Evolutionary conservation across 495 filamentous ascomycete species (phyloP).

Genomic region (Lasiosphaeria ovina): DNA sequence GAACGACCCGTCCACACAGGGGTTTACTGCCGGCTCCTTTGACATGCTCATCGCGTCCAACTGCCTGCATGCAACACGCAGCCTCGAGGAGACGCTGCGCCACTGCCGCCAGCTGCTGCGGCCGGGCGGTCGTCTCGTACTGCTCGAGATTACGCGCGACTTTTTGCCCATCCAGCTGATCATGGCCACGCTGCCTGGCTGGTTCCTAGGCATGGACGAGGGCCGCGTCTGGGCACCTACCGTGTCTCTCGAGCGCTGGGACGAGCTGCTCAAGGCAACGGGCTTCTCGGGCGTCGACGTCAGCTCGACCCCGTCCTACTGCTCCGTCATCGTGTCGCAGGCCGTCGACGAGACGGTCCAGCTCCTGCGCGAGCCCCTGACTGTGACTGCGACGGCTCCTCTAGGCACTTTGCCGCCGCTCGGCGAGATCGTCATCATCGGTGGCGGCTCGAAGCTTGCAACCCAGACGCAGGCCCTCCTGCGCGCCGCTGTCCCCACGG

Average conservation of each 20-base stretch:
- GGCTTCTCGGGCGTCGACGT: conserved; percentile 50
- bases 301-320: not conserved
- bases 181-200: conserved; percentile 23
- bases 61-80: conserved; percentile 48
- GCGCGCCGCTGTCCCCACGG: not conserved
- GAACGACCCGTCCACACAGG: conserved; percentile 47
- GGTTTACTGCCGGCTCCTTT: conserved; percentile 45
- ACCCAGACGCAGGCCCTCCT: not conserved
- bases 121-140: conserved; percentile 39
- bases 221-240: conserved; percentile 32
- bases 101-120: conserved; percentile 37
- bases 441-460: conserved; percentile 1
- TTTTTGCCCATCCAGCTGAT: too few relatives aligned
- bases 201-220: conserved; percentile 42
- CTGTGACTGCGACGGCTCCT: not conserved
- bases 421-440: conserved; percentile 7
- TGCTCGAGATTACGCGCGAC: conserved; percentile 40
- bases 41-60: conserved; percentile 56
- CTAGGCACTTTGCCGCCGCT: not conserved
- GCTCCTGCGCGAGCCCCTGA: conserved; percentile 8
- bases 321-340: conserved; percentile 38
- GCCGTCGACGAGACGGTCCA: conserved; percentile 40
- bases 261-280: conserved; percentile 31
- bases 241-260: conserved; percentile 34
- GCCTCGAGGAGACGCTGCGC: conserved; percentile 31